These are phyloP conservation scores for Fusarium falciforme DNA, from an alignment of 2,329 filamentous ascomycete genomes.

Conservation along the genomic window DNA sequence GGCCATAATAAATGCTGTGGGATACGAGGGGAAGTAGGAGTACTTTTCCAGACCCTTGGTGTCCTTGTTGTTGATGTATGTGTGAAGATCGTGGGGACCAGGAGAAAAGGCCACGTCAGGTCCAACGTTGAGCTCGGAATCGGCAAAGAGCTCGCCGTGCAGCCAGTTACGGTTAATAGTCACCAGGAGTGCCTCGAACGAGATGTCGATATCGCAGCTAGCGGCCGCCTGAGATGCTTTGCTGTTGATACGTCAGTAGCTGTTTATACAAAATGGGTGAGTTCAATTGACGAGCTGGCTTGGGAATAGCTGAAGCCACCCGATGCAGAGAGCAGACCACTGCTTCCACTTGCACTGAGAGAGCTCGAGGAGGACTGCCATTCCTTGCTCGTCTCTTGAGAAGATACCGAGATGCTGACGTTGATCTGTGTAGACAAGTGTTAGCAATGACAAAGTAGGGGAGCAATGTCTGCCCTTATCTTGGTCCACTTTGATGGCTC, in stretches of 20 bases:
- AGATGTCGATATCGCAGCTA: neutral
- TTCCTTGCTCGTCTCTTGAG: neutral
- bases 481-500: neutral
- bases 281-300: neutral
- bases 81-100: neutral
- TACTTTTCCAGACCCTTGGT: neutral
- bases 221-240: neutral
- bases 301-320: neutral
- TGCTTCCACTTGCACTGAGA: neutral
- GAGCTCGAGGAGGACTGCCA: neutral
- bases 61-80: neutral
- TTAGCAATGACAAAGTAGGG: neutral
- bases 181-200: neutral
- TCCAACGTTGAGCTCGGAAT: neutral
- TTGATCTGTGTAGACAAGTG: neutral
- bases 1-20: slow-evolving; percentile 8
- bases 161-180: neutral
- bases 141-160: neutral
- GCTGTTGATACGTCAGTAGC: neutral
- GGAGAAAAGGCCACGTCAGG: neutral
- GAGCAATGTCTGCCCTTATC: neutral
- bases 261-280: neutral
- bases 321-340: neutral
- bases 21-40: slow-evolving; percentile 6
- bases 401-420: neutral